Evolutionary conservation across 345 rosid species (phyloP).

Genomic region (Mangifera indica): DNA sequence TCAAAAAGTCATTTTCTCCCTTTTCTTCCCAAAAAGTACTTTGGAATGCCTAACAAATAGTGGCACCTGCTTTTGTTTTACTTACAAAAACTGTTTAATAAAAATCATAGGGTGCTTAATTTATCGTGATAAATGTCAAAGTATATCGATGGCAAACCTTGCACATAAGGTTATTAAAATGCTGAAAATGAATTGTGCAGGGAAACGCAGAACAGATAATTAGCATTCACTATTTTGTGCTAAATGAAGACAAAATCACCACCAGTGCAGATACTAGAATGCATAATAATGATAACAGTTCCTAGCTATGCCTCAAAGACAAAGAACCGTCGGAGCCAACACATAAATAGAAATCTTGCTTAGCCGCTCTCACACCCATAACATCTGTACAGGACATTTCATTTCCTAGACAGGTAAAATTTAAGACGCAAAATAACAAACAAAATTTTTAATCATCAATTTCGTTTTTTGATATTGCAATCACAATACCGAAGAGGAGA

Average conservation of each 20-base stretch:
- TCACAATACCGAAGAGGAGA: not conserved
- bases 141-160: not conserved
- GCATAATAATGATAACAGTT: not conserved
- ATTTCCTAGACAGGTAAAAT: not conserved
- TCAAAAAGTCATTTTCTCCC: too few species aligned
- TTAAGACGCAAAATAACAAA: not conserved
- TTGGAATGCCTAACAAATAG: not conserved
- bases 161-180: slow-evolving; percentile 8
- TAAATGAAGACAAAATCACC: not conserved
- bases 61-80: not conserved
- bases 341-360: too few species aligned
- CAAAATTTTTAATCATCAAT: slow-evolving; percentile 6
- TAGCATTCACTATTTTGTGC: not conserved
- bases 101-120: not conserved
- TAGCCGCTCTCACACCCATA: not conserved
- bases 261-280: not conserved
- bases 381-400: not conserved
- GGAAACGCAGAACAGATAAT: not conserved
- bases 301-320: slow-evolving; percentile 7
- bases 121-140: not conserved
- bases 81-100: not conserved
- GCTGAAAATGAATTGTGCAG: not conserved
- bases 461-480: not conserved
- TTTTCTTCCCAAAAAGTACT: not conserved
- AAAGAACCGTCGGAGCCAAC: too few species aligned